Percentiles rank a stretch among this genome's conserved stretches.
Conservation (phyloP, 2,329 filamentous ascomycete genomes). For the Byssochlamys sp. region DNA sequence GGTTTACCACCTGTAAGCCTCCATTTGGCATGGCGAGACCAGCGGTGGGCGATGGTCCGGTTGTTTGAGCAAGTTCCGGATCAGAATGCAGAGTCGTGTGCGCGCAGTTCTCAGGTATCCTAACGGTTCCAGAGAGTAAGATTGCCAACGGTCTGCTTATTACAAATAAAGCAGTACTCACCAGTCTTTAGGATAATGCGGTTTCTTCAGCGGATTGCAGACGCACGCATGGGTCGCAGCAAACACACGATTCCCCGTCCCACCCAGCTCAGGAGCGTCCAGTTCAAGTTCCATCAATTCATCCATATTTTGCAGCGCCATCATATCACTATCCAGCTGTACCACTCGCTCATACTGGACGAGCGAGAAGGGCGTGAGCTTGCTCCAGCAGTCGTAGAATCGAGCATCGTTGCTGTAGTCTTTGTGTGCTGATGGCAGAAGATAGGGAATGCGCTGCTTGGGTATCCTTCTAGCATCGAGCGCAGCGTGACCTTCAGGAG, state of each 20-base stretch:
- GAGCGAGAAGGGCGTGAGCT: slow-evolving; percentile 69
- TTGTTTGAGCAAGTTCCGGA: slow-evolving; percentile 42
- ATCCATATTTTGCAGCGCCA: slow-evolving; percentile 76
- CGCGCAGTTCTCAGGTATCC: slow-evolving; percentile 51
- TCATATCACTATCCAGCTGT: slow-evolving; percentile 81
- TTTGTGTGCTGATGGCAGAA: slow-evolving; percentile 55
- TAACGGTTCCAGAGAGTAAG: slow-evolving; percentile 6
- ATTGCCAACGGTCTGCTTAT: not conserved
- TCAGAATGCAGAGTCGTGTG: slow-evolving; percentile 49
- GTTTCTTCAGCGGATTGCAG: slow-evolving; percentile 69
- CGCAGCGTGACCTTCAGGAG: slow-evolving; percentile 56
- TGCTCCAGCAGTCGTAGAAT: slow-evolving; percentile 86
- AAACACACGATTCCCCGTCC: slow-evolving; percentile 57
- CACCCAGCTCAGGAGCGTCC: slow-evolving; percentile 47
- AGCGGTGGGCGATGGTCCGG: slow-evolving; percentile 40
- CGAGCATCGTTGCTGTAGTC: slow-evolving; percentile 69
- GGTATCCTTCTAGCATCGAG: slow-evolving; percentile 61
- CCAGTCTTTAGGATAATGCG: slow-evolving; percentile 71
- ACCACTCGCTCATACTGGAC: slow-evolving; percentile 69
- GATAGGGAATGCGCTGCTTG: slow-evolving; percentile 59
- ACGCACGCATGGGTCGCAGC: slow-evolving; percentile 76
- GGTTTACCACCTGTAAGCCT: slow-evolving; percentile 53
- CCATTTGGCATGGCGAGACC: slow-evolving; percentile 53
- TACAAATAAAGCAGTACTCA: slow-evolving; percentile 20
- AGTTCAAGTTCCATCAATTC: slow-evolving; percentile 77